These are phyloP conservation scores for Pelargonium fulgidum DNA, from an alignment of 441 rosid genomes.

Conservation along the genomic window DNA sequence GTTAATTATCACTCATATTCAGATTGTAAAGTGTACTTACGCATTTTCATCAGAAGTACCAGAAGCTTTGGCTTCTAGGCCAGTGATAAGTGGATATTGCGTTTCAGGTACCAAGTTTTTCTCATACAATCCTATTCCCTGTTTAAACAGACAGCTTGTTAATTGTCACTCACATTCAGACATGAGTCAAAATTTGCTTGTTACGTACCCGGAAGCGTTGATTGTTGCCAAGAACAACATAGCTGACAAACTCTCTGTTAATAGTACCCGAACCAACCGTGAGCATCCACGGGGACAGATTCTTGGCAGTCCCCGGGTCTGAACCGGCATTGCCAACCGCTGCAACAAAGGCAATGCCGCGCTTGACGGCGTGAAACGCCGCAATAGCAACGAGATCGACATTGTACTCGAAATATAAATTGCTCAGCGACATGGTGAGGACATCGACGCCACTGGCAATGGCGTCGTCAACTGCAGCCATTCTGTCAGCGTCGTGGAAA, in stretches of 20 bases:
- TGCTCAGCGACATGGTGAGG: neutral
- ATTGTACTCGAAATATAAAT: neutral
- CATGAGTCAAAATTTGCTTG: neutral
- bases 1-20: too few relatives aligned
- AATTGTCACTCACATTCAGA: too few relatives aligned
- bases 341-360: neutral
- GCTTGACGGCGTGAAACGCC: neutral
- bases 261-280: neutral
- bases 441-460: neutral
- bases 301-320: neutral
- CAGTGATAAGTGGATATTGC: slow-evolving; percentile 1
- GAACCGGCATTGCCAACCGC: neutral
- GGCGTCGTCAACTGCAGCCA: neutral
- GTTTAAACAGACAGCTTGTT: too few relatives aligned
- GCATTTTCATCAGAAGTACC: neutral
- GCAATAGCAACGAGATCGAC: neutral
- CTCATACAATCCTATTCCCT: neutral
- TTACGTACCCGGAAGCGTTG: neutral
- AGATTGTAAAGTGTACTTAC: neutral
- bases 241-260: neutral
- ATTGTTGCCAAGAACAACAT: neutral
- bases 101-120: neutral
- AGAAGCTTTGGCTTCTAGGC: neutral
- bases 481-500: neutral
- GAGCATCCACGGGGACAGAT: neutral